These are phyloP conservation scores for Xenoacremonium recifei DNA, from an alignment of 2,329 filamentous ascomycete species.

Conservation along the genomic window DNA sequence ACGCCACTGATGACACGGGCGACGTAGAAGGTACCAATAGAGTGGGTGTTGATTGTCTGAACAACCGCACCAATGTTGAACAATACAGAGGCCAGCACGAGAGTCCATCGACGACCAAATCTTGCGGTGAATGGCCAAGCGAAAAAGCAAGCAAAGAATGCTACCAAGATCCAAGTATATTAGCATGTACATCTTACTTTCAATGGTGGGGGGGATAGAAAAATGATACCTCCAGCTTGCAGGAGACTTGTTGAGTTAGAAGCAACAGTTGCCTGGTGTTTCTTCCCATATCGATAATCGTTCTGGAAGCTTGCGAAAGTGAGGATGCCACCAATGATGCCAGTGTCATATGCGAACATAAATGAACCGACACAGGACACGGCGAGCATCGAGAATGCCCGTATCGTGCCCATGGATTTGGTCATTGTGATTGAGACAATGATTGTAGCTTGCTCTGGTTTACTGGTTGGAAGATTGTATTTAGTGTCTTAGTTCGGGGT, in stretches of 20 bases:
- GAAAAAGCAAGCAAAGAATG: conserved; percentile 43
- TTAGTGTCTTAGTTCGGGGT: not conserved
- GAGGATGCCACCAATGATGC: conserved; percentile 41
- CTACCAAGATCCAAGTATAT: conserved; percentile 17
- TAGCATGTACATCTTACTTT: not conserved
- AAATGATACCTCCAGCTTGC: conserved; percentile 37
- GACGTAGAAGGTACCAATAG: conserved; percentile 37
- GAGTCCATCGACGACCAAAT: conserved; percentile 40
- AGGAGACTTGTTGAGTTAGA: conserved; percentile 41
- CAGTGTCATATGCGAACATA: conserved; percentile 42
- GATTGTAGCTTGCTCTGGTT: no score
- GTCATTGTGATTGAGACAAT: conserved; percentile 14
- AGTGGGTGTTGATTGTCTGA: conserved; percentile 36
- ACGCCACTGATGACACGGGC: conserved; percentile 36
- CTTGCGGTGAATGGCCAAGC: conserved; percentile 42
- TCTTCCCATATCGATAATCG: conserved; percentile 35
- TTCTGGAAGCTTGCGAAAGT: conserved; percentile 36
- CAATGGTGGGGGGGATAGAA: not conserved
- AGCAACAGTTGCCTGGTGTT: conserved; percentile 30
- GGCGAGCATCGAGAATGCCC: conserved; percentile 36
- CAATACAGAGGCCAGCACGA: conserved; percentile 37
- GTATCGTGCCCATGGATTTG: conserved; percentile 33
- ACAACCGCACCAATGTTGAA: conserved; percentile 44
- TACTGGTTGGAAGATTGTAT: no score
- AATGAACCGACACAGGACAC: conserved; percentile 39